Conservation (phyloP, 129 eudicot species). For the Lonicera japonica region DNA sequence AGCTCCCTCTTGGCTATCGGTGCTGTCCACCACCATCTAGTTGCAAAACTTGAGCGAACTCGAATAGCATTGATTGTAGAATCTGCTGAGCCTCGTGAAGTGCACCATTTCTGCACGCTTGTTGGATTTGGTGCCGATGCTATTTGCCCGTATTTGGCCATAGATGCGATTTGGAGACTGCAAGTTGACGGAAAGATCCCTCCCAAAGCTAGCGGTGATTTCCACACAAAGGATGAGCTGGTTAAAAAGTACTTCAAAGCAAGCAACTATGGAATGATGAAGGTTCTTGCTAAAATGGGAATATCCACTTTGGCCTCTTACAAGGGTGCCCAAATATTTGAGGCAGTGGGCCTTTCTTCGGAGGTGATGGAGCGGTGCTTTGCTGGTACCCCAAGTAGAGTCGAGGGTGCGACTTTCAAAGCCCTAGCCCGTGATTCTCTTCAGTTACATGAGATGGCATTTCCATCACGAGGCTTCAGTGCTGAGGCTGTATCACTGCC, state of each 20-base stretch:
- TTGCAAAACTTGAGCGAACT: slow-evolving; percentile 81
- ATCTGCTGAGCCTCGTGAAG: slow-evolving; percentile 99
- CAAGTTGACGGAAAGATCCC: slow-evolving; percentile 95
- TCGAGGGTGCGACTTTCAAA: slow-evolving; percentile 96
- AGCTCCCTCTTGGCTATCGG: slow-evolving; percentile 95
- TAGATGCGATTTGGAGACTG: slow-evolving; percentile 93
- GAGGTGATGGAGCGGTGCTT: slow-evolving; percentile 94
- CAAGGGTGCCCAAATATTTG: slow-evolving; percentile 97
- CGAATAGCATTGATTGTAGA: slow-evolving; percentile 78
- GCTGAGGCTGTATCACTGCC: slow-evolving; percentile 94
- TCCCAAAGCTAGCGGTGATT: slow-evolving; percentile 77
- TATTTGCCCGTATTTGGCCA: slow-evolving; percentile 88
- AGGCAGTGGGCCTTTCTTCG: slow-evolving; percentile 91
- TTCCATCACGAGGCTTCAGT: slow-evolving; percentile 64
- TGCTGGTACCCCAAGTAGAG: slow-evolving; percentile 91
- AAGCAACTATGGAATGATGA: slow-evolving; percentile 92
- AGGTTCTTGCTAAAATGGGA: slow-evolving; percentile 98
- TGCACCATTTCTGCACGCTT: slow-evolving; percentile 95
- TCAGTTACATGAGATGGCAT: slow-evolving; percentile 67
- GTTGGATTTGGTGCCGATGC: slow-evolving; percentile 98
- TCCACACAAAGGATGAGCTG: slow-evolving; percentile 74
- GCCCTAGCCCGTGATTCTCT: slow-evolving; percentile 80
- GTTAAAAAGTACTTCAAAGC: slow-evolving; percentile 82
- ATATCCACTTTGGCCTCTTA: slow-evolving; percentile 96
- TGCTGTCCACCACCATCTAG: slow-evolving; percentile 95